Evolutionary conservation across 2,329 filamentous ascomycete species (phyloP).

Genomic region (Neofusicoccum ribis): DNA sequence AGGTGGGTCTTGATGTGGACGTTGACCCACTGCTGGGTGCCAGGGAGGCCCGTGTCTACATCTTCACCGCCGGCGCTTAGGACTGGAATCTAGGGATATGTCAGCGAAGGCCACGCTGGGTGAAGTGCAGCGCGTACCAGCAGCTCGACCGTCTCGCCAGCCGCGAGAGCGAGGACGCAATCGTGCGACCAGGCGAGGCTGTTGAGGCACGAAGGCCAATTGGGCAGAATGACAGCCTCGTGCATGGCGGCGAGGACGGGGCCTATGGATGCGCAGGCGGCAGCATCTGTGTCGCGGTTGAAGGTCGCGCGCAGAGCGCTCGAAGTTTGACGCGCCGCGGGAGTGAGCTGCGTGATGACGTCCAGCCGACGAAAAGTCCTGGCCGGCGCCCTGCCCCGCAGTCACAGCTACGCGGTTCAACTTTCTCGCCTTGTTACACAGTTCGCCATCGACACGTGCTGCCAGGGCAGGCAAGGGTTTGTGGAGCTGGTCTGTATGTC

Average conservation of each 20-base stretch:
- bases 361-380: background rate
- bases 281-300: background rate
- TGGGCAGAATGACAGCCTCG: slow-evolving; percentile 35
- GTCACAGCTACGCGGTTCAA: no score
- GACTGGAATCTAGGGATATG: slow-evolving; percentile 35
- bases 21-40: slow-evolving; percentile 32
- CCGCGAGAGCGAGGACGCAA: slow-evolving; percentile 58
- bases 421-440: no score
- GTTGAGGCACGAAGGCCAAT: slow-evolving; percentile 54
- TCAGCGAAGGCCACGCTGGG: slow-evolving; percentile 19
- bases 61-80: slow-evolving; percentile 30
- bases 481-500: no score
- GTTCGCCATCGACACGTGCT: no score
- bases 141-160: slow-evolving; percentile 57
- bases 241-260: slow-evolving; percentile 28
- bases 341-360: background rate
- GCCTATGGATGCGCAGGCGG: background rate
- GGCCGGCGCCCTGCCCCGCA: background rate
- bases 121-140: slow-evolving; percentile 38
- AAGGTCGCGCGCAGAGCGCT: background rate
- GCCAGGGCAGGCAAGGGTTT: no score
- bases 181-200: slow-evolving; percentile 62
- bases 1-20: slow-evolving; percentile 50
- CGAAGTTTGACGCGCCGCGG: slow-evolving; percentile 8
- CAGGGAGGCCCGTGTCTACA: slow-evolving; percentile 31